A percentile compares a stretch with the other conserved stretches of the same genome.
Evolutionary conservation across 495 filamentous ascomycete genomes (phyloP).

Genomic region (Astrothelium subdiscretum): DNA sequence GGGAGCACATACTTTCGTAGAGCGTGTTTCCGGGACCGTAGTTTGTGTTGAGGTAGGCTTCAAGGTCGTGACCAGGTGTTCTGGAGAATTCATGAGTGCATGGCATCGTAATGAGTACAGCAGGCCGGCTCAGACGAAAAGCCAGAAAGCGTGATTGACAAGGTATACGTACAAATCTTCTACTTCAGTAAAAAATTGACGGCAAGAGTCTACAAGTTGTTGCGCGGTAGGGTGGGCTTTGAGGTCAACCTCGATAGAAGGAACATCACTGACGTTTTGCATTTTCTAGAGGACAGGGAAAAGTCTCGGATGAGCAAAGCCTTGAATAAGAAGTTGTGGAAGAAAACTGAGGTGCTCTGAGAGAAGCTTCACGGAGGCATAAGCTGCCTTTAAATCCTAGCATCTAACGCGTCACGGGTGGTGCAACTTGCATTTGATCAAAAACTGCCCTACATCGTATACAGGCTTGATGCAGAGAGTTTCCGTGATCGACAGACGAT

Average conservation of each 20-base stretch:
- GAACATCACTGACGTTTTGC: constrained; percentile 1
- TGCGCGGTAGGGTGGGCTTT: constrained; percentile 27
- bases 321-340: background rate
- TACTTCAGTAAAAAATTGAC: constrained; percentile 34
- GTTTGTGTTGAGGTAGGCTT: constrained; percentile 29
- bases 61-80: constrained; percentile 34
- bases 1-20: constrained; percentile 33
- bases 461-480: background rate
- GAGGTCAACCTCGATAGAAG: constrained; percentile 12
- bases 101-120: background rate
- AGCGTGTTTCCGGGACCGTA: constrained; percentile 33
- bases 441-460: background rate
- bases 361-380: background rate
- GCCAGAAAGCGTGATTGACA: background rate
- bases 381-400: background rate
- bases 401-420: background rate
- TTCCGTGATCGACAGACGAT: background rate
- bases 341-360: background rate
- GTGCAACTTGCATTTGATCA: background rate
- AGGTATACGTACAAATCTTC: constrained; percentile 28
- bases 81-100: constrained; percentile 15
- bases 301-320: background rate
- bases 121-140: background rate
- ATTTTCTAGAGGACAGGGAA: background rate
- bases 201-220: constrained; percentile 26